Conservation (phyloP, 352 stramenopile species). For the Phytophthora uliginosa region DNA sequence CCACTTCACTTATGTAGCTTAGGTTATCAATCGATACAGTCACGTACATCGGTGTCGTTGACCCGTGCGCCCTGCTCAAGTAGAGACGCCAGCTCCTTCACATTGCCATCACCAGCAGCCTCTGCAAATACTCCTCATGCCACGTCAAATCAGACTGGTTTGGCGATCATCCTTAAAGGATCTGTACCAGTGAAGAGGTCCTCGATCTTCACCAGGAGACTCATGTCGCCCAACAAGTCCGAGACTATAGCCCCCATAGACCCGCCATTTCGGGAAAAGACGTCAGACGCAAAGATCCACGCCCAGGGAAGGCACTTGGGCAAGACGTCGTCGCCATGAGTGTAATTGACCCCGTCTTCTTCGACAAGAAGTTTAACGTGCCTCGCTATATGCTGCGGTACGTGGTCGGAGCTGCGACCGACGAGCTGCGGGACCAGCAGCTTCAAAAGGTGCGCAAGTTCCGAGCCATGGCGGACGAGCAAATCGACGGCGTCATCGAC, state of each 20-base stretch:
- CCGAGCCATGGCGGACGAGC: conserved; percentile 72
- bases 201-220: conserved; percentile 59
- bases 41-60: conserved; percentile 65
- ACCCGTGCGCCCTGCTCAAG: conserved; percentile 56
- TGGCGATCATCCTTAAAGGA: neutral
- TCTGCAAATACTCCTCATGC: conserved; percentile 31
- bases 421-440: conserved; percentile 78
- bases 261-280: conserved; percentile 39
- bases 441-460: conserved; percentile 68
- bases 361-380: conserved; percentile 89
- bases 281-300: conserved; percentile 22
- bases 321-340: conserved; percentile 42
- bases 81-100: conserved; percentile 42
- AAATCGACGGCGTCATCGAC: conserved; percentile 88
- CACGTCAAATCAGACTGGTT: neutral
- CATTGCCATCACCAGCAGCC: conserved; percentile 51
- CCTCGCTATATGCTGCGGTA: conserved; percentile 85
- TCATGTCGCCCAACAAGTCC: conserved; percentile 35
- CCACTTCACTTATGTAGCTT: neutral
- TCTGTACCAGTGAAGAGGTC: conserved; percentile 67
- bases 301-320: neutral
- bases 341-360: conserved; percentile 81
- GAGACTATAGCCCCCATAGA: neutral
- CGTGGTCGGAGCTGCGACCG: conserved; percentile 72
- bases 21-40: neutral